These are phyloP conservation scores for Asterochloris erici DNA, from an alignment of 139 green algal genomes.

Conservation along the genomic window DNA sequence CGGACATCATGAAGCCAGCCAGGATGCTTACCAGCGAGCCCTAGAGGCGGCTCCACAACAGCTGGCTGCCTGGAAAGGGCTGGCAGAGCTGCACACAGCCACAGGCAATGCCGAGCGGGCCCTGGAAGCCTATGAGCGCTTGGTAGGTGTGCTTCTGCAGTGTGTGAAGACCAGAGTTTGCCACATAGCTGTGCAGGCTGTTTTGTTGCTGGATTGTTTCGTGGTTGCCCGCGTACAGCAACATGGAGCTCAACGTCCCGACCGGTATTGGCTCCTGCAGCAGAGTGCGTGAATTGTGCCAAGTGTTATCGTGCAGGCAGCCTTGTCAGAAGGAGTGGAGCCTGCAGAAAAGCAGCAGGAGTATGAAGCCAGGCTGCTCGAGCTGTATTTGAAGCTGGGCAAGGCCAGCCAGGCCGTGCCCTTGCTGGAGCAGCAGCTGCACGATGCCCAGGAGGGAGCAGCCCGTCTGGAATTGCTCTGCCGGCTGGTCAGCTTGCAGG, in stretches of 20 bases:
- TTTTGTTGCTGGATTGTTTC: not conserved
- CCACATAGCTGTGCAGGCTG: not conserved
- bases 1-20: not conserved
- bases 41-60: not conserved
- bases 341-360: slow-evolving; percentile 14
- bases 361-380: not conserved
- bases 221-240: not conserved
- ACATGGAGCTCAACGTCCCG: not conserved
- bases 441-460: not conserved
- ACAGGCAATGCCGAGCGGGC: slow-evolving; percentile 18
- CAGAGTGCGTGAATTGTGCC: not conserved
- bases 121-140: slow-evolving; percentile 30
- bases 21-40: not conserved
- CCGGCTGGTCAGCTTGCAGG: slow-evolving; percentile 49
- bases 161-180: not conserved
- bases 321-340: not conserved
- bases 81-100: slow-evolving; percentile 55
- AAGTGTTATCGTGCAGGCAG: no score
- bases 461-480: slow-evolving; percentile 35
- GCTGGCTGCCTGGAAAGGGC: slow-evolving; percentile 62
- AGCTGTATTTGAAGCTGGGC: slow-evolving; percentile 5
- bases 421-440: slow-evolving; percentile 25
- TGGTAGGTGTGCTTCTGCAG: slow-evolving; percentile 16
- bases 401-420: slow-evolving; percentile 19
- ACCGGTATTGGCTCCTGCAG: not conserved